These are phyloP conservation scores for Ogataea glucozyma DNA, from an alignment of 805 yeast genomes.

Conservation along the genomic window DNA sequence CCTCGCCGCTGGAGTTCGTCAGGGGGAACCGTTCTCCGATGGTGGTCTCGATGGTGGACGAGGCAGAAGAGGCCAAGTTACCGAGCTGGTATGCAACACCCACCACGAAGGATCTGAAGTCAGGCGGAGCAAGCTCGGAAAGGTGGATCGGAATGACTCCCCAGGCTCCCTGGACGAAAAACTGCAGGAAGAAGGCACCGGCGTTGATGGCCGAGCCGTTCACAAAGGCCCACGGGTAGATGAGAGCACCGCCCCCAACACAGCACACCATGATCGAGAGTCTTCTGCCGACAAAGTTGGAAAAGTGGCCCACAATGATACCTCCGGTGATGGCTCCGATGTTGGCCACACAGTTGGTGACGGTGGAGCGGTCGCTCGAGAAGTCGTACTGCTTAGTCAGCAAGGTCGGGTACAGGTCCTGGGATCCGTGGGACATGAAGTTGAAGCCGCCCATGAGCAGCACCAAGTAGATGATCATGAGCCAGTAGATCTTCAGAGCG, in stretches of 20 bases:
- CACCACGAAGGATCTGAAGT: constrained; percentile 59
- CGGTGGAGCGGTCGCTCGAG: constrained; percentile 47
- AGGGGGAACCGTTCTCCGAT: constrained; percentile 58
- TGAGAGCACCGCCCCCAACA: constrained; percentile 56
- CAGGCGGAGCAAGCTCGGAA: constrained; percentile 62
- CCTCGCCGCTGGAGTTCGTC: constrained; percentile 31
- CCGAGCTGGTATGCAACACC: constrained; percentile 71
- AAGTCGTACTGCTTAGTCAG: constrained; percentile 47
- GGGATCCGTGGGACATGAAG: constrained; percentile 63
- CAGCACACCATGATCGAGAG: constrained; percentile 52
- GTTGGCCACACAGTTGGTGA: constrained; percentile 58
- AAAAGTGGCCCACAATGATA: constrained; percentile 52
- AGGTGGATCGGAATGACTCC: constrained; percentile 66
- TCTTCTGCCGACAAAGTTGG: constrained; percentile 58
- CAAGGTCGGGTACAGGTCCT: constrained; percentile 61
- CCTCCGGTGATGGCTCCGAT: constrained; percentile 62
- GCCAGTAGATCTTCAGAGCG: constrained; percentile 54
- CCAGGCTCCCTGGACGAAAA: constrained; percentile 70
- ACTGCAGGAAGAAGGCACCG: constrained; percentile 61
- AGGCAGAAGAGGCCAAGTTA: constrained; percentile 65
- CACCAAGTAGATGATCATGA: constrained; percentile 55
- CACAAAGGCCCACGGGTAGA: constrained; percentile 64
- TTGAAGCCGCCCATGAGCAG: constrained; percentile 64
- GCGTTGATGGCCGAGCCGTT: constrained; percentile 50
- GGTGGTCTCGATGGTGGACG: constrained; percentile 67